phyloP scores from a whole-genome alignment of 164 flowering plant species.

The Malania oleifera region DNA sequence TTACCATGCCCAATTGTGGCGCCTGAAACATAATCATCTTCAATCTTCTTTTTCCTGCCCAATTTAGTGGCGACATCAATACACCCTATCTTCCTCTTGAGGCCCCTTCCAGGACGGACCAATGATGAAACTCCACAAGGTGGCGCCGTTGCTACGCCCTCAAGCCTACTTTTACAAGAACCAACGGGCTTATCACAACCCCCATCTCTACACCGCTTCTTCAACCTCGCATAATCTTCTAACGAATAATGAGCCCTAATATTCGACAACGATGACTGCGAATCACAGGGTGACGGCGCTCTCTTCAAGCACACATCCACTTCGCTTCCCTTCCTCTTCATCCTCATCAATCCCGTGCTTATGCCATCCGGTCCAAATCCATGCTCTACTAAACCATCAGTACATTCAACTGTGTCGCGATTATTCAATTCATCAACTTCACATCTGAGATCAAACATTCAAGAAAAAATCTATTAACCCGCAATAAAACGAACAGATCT shows the following conservation, averaged over 20 bases:
- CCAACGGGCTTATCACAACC: slow-evolving; percentile 20
- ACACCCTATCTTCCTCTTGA: slow-evolving; percentile 95
- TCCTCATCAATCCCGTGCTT: slow-evolving; percentile 40
- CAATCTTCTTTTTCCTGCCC: slow-evolving; percentile 85
- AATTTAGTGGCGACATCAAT: slow-evolving; percentile 66
- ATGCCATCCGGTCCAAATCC: neutral
- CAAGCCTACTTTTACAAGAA: slow-evolving; percentile 48
- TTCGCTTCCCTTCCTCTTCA: slow-evolving; percentile 74
- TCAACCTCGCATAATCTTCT: slow-evolving; percentile 56
- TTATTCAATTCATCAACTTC: too few species aligned
- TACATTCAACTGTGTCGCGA: too few species aligned
- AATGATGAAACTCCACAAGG: slow-evolving; percentile 54
- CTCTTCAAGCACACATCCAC: slow-evolving; percentile 18
- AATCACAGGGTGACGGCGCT: slow-evolving; percentile 15
- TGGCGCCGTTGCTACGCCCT: slow-evolving; percentile 74
- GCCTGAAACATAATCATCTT: slow-evolving; percentile 57
- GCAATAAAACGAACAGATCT: too few species aligned
- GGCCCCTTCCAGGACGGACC: slow-evolving; percentile 60
- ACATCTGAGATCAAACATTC: too few species aligned
- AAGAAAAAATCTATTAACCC: too few species aligned
- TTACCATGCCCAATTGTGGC: slow-evolving; percentile 70
- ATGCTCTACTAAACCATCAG: neutral
- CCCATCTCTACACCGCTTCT: slow-evolving; percentile 60
- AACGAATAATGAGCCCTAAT: slow-evolving; percentile 56
- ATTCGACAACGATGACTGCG: slow-evolving; percentile 22